These are phyloP conservation scores for Stevia rebaudiana DNA, from an alignment of 140 eudicot species.

Conservation along the genomic window DNA sequence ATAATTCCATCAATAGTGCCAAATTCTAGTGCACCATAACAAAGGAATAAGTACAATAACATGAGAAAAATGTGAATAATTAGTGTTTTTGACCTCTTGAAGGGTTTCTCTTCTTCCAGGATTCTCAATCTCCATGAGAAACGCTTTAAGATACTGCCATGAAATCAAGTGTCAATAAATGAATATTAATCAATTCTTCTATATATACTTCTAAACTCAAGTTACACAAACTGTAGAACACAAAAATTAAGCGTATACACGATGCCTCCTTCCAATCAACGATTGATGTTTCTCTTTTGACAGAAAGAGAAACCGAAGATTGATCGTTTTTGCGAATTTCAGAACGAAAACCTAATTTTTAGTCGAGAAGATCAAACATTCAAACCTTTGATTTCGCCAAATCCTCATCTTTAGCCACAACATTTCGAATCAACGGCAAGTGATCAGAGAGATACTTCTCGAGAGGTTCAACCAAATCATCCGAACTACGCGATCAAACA, in stretches of 20 bases:
- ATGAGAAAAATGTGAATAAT: not conserved
- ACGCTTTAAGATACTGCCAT: slow-evolving; percentile 36
- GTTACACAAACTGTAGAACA: not conserved
- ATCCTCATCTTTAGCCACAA: slow-evolving; percentile 43
- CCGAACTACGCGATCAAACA: slow-evolving; percentile 33
- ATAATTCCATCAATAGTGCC: not conserved
- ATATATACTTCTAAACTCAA: not conserved
- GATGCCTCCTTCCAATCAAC: not conserved
- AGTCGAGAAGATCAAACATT: not conserved
- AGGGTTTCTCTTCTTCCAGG: slow-evolving; percentile 25
- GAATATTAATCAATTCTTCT: not conserved
- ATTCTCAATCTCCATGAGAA: slow-evolving; percentile 36
- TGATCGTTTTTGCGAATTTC: not conserved
- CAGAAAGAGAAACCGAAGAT: not conserved
- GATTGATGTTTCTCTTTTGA: not conserved
- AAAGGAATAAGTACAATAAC: not conserved
- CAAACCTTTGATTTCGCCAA: slow-evolving; percentile 57
- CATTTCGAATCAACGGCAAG: slow-evolving; percentile 33
- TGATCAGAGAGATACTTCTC: slow-evolving; percentile 47
- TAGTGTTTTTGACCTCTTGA: slow-evolving; percentile 35
- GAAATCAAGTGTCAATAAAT: slow-evolving; percentile 10
- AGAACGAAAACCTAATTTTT: not conserved
- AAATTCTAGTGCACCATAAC: not conserved
- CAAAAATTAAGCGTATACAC: not conserved
- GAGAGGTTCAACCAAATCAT: slow-evolving; percentile 42